Base-by-base conservation (phyloP, 805 yeast genomes). In the Jamesozyma spencerorum region DNA sequence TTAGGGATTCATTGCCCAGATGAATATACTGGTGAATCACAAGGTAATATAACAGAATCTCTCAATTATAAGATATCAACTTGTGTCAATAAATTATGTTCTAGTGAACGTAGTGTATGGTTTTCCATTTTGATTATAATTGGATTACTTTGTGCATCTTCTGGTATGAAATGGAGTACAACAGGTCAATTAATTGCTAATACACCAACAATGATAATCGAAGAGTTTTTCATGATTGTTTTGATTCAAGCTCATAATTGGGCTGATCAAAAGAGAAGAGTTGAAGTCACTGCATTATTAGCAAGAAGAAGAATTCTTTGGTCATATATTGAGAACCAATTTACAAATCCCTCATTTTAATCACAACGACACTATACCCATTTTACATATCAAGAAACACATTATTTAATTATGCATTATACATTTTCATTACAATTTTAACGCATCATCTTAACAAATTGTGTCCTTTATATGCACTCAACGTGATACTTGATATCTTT, bases 141-240 rank as follows among this genome's bases (percentile, higher is more conserved):
- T 14, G 60, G 44, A 1, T 49, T 68, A 17, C 50, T 67, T 22
- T 39, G 50, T 15, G 46, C 55, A 28, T 65, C 72, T 20, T 54
- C 63, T 7, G 62, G 49, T 15, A 40, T 67, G 48, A 48, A 44
- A 31, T 67, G 71, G 70, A 59, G 57, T 37, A 58, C 60, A 3
- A 65, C 68, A 4, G 71, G 68, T 30, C 71, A 67, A 46, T 52
- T 67, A 36, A 43, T 67, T 29, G 58, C 60, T 27, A 68, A 67
- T 40, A 63, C 69, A 0, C 71, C 71, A 29, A 64, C 71, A 0
- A 67, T 65, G 69, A 66, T 67, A 47, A 64, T 68, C 30, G 71
- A 67, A 45, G 69, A 60, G 15, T 68, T 67, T 42, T 65, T 66
- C 47, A 37, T 66, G 36, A 49, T 68, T 28, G 62, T 67, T 24